These are phyloP conservation scores for Ustilago shanxiensis DNA, from an alignment of 1,284 basidiomycete genomes.

Conservation along the genomic window DNA sequence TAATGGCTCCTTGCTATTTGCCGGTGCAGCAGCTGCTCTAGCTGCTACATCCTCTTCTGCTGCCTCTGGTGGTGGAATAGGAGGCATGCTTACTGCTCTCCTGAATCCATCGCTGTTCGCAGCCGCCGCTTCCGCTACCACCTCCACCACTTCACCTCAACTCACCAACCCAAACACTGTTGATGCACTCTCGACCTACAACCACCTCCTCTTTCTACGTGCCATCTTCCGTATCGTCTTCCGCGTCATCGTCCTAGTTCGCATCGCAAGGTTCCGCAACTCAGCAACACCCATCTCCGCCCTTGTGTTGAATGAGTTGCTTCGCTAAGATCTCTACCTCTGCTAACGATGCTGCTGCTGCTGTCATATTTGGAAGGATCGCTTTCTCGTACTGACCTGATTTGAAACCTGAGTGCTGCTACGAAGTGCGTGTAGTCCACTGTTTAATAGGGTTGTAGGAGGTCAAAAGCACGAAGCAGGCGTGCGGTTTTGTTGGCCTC, in stretches of 20 bases:
- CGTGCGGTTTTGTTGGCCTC: constrained; percentile 15
- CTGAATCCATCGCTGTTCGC: constrained; percentile 13
- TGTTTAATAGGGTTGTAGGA: background rate
- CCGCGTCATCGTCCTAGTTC: constrained; percentile 35
- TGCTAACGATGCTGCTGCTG: constrained; percentile 11
- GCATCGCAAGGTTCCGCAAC: constrained; percentile 21
- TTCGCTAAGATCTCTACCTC: constrained; percentile 26
- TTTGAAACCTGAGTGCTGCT: background rate
- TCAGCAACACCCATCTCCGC: constrained; percentile 31
- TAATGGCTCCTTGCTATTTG: constrained; percentile 10
- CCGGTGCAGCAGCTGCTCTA: constrained; percentile 21
- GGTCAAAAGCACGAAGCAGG: constrained; percentile 34
- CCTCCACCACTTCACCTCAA: background rate
- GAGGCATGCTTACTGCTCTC: constrained; percentile 18
- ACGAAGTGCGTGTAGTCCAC: background rate
- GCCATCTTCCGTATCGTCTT: constrained; percentile 41
- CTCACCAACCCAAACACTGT: background rate
- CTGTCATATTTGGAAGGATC: background rate
- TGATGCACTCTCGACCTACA: constrained; percentile 9
- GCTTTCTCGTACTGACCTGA: constrained; percentile 1
- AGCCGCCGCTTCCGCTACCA: background rate
- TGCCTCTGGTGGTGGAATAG: constrained; percentile 13
- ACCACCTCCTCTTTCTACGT: constrained; percentile 32
- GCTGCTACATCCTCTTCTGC: constrained; percentile 11
- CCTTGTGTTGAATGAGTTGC: constrained; percentile 36